Percentiles rank a stretch among this genome's conserved stretches.
phyloP scores from a whole-genome alignment of 1,284 basidiomycete species.

The Moesziomyces globuligerus region DNA sequence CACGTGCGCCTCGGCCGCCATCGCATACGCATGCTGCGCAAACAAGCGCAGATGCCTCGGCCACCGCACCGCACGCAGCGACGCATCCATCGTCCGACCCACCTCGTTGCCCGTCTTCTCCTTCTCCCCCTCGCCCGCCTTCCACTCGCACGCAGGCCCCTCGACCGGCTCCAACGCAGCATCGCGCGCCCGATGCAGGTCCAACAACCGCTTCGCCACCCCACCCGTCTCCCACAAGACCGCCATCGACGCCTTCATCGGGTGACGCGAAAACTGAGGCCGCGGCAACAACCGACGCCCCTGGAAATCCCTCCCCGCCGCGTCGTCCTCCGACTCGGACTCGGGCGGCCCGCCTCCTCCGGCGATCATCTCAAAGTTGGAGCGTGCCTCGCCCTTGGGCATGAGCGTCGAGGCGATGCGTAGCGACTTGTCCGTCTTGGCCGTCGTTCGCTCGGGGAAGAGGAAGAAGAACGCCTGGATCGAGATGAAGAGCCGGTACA shows the following conservation, averaged over 20 bases:
- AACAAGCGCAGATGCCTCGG: constrained; percentile 52
- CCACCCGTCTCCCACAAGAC: constrained; percentile 45
- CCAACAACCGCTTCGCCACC: constrained; percentile 27
- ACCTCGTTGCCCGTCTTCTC: constrained; percentile 53
- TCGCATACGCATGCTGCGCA: constrained; percentile 54
- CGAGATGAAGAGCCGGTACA: constrained; percentile 48
- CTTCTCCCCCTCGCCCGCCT: constrained; percentile 33
- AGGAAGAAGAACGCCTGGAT: constrained; percentile 48
- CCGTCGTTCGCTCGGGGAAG: constrained; percentile 36
- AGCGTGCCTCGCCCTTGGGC: constrained; percentile 38
- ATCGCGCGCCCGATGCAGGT: constrained; percentile 37
- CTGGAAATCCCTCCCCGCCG: constrained; percentile 35
- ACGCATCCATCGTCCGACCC: constrained; percentile 45
- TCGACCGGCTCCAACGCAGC: constrained; percentile 41
- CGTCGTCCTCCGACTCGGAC: constrained; percentile 44
- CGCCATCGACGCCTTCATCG: constrained; percentile 49
- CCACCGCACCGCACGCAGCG: constrained; percentile 52
- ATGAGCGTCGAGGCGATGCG: constrained; percentile 47
- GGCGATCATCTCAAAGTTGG: constrained; percentile 49
- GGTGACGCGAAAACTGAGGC: constrained; percentile 45
- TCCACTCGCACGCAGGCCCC: constrained; percentile 12
- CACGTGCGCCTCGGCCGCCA: constrained; percentile 51
- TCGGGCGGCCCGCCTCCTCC: constrained; percentile 26
- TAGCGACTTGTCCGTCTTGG: constrained; percentile 44
- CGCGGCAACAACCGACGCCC: constrained; percentile 35